Percentiles rank a stretch among this genome's conserved stretches.
These are phyloP conservation scores for Apiotrichum montevideense DNA, from an alignment of 1,284 basidiomycete species.

Conservation along the genomic window DNA sequence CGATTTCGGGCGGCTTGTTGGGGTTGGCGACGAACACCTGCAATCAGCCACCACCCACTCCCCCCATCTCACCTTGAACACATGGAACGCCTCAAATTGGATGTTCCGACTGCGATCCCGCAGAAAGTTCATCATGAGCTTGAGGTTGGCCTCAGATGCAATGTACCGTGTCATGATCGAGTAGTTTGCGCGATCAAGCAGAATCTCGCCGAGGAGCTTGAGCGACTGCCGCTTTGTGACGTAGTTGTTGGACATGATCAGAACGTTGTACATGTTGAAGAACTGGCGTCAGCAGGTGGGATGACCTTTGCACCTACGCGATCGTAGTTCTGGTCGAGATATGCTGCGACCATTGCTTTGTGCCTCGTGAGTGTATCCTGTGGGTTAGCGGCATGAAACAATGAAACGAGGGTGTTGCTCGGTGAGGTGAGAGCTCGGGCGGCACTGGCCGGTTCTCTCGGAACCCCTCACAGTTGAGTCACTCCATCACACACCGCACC, in stretches of 20 bases:
- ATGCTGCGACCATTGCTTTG: conserved; percentile 94
- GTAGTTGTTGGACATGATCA: conserved; percentile 91
- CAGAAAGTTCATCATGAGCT: conserved; percentile 99
- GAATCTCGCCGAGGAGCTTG: conserved; percentile 94
- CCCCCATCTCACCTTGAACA: conserved; percentile 76
- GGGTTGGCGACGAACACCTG: conserved; percentile 98
- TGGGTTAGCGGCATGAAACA: background rate
- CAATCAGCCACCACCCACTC: background rate
- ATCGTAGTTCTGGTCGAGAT: conserved; percentile 94
- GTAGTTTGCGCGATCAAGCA: conserved; percentile 96
- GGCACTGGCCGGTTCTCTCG: too few relatives aligned
- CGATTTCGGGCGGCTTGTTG: conserved; percentile 95
- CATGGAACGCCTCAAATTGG: conserved; percentile 98
- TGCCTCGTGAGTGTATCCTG: conserved; percentile 87
- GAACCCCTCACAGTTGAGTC: too few relatives aligned
- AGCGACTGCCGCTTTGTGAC: conserved; percentile 99
- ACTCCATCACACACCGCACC: background rate
- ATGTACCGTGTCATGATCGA: conserved; percentile 99
- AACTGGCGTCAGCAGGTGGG: conserved; percentile 55
- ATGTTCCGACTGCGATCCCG: conserved; percentile 98
- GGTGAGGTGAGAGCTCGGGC: too few relatives aligned
- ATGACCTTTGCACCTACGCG: conserved; percentile 54
- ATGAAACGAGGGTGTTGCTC: too few relatives aligned
- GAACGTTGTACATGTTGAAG: conserved; percentile 86
- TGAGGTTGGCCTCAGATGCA: conserved; percentile 78